phyloP scores from a whole-genome alignment of 495 filamentous ascomycete genomes.

The Neurospora tetrasperma region DNA sequence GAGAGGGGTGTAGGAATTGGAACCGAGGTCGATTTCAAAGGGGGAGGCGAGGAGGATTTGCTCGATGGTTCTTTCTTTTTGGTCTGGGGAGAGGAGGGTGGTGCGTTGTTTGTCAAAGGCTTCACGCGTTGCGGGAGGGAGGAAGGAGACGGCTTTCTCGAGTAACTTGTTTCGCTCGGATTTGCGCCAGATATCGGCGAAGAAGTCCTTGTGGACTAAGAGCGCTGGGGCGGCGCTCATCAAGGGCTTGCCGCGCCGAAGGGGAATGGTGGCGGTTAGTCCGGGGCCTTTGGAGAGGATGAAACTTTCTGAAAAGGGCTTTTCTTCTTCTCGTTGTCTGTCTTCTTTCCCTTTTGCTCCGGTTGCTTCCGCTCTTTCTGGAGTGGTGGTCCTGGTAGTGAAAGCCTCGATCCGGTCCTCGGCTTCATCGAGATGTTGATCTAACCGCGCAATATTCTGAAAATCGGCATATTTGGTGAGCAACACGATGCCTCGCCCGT shows the following conservation, averaged over 20 bases:
- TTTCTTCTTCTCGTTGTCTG: too few relatives aligned
- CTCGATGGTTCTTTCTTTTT: slow-evolving; percentile 5
- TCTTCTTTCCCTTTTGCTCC: too few relatives aligned
- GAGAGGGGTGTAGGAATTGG: not conserved
- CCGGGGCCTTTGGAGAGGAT: slow-evolving; percentile 21
- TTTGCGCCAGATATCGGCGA: slow-evolving; percentile 13
- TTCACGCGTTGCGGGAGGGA: slow-evolving; percentile 17
- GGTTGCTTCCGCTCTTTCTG: too few relatives aligned
- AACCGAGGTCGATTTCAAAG: slow-evolving; percentile 22
- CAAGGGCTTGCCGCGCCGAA: slow-evolving; percentile 20
- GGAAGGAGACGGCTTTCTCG: slow-evolving; percentile 19
- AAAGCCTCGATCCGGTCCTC: too few relatives aligned
- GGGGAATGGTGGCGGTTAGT: slow-evolving; percentile 12
- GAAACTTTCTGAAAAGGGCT: slow-evolving; percentile 8
- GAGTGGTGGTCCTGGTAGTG: too few relatives aligned
- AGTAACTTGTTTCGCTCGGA: slow-evolving; percentile 18
- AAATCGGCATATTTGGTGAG: slow-evolving; percentile 18
- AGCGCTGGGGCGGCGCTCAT: slow-evolving; percentile 20
- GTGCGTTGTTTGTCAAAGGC: slow-evolving; percentile 14
- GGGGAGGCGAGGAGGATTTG: slow-evolving; percentile 21
- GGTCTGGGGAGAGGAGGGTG: too few relatives aligned
- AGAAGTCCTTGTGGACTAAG: slow-evolving; percentile 22
- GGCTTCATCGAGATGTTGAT: not conserved
- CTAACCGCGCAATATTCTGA: not conserved
- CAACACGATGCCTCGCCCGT: slow-evolving; percentile 19